A percentile compares a stretch with the other conserved stretches of the same genome.
phyloP scores from a whole-genome alignment of 75 land plant genomes.

The Cunninghamia lanceolata region DNA sequence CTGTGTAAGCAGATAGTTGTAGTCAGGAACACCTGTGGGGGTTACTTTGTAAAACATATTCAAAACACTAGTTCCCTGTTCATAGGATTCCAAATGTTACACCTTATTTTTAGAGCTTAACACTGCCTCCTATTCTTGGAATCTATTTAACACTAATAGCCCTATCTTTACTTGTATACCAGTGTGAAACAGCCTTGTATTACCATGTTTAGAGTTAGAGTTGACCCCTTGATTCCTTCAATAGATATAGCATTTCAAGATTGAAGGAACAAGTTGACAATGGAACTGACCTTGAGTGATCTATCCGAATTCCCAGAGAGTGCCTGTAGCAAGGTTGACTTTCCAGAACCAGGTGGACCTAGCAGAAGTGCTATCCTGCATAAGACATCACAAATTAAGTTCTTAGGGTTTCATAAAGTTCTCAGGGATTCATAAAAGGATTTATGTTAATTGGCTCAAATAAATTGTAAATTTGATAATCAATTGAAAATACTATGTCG shows the following conservation, averaged over 20 bases:
- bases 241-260: neutral
- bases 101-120: too few species aligned
- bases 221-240: neutral
- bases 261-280: neutral
- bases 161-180: too few species aligned
- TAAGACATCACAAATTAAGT: neutral
- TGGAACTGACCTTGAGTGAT: constrained; percentile 10
- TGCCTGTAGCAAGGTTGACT: constrained; percentile 15
- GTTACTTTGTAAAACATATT: neutral
- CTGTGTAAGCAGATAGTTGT: constrained; percentile 25
- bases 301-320: constrained; percentile 12
- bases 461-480: neutral
- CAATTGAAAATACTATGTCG: neutral
- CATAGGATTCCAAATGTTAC: too few species aligned
- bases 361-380: constrained; percentile 14
- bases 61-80: neutral
- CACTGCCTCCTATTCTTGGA: too few species aligned
- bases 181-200: too few species aligned
- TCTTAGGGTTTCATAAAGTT: too few species aligned
- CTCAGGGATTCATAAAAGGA: neutral
- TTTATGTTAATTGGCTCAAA: neutral
- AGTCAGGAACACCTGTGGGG: neutral
- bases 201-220: neutral
- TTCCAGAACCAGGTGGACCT: constrained; percentile 15
- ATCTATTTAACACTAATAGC: too few species aligned